Evolutionary conservation across 805 yeast genomes (phyloP), one percentile per base, ranked within the genome.

Genomic region (Myxozyma sirexii): DNA sequence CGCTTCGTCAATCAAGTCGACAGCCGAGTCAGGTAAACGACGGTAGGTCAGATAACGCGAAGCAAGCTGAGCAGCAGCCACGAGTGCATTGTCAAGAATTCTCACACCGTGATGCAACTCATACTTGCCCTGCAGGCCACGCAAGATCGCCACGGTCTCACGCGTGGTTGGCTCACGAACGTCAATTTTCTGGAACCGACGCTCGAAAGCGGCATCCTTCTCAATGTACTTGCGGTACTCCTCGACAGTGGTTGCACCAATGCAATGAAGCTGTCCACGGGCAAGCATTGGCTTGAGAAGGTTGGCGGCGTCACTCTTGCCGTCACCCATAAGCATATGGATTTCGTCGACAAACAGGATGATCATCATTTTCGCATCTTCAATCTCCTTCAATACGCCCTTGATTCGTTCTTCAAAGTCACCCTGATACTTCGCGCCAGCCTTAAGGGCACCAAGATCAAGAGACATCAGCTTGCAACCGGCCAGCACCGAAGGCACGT

Each of bases 261-360:
- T 92, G 76, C 97, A 96, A 75, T 94, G 97, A 71, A 94, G 84
- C 54, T 88, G 82, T 68, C 99, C 98, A 77, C 99, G 86, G 1
- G 99, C 97, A 65, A 94, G 83, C 82, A 96, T 96, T 39, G 99
- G 99, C 77, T 94, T 94, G 74, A 94, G 83, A 70, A 94, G 82
- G 75, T 94, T 94, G 42, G 99, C 99, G 44, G 96, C 97, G 74
- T 94, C 99, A 64, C 88, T 85, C 77, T 92, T 94, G 73, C 99
- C 99, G 73, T 94, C 97, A 69, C 99, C 99, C 99, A 94, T 94
- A 67, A 94, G 83, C 97, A 94, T 94, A 77, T 94, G 99, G 73
- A 94, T 94, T 77, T 94, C 99, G 77, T 94, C 99, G 69, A 94
- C 89, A 78, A 94, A 94, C 59, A 94, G 80, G 65, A 94, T 85